Base-by-base conservation (phyloP, 2,329 filamentous ascomycete genomes). In the Arthrinium phaeospermum region DNA sequence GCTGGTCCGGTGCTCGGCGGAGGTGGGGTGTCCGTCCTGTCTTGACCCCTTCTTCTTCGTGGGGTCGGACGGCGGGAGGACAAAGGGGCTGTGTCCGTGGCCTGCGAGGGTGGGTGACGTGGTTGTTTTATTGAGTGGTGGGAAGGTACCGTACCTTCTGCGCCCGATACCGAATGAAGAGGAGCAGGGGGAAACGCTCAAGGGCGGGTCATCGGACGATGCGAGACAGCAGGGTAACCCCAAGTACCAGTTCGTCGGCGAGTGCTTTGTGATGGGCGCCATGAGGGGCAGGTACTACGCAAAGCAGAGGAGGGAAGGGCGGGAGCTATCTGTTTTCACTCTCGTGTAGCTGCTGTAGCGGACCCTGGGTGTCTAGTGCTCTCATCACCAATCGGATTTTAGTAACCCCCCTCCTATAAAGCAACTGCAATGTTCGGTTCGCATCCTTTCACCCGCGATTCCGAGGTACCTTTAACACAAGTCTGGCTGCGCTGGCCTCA, bases 11-110 rank as follows among this genome's bases (percentile, higher is more conserved):
- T 37, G 57, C 22, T 22, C 57, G 57, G 57, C 57, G 57, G 57
- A n/a, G 3, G 30, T 37, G 3, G 49, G 24, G 7, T 70, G 45
- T 4, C 46, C 45, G n/a, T 22, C 57, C 6, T 70, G 68, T 10
- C n/a, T 70, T 6, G 68, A 61, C 16, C 68, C 68, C 3, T 70
- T 49, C 34, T 70, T 70, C 68, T 70, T 70, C 46, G 46, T 61
- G 2, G 68, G 44, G 14, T n/a, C 68, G 14, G 22, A 61, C 7
- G 30, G 19, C 30, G n/a, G 34, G 3, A 41, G 14, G 47, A 70
- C 46, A 5, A 70, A 53, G 24, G 68, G 68, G 7, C 3, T 70
- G 12, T 70, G 47, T n/a, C 68, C 68, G 47, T 70, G 68, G 68
- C 45, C 68, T 8, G 68, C 68, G 30, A 57, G 46, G 30, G 51